Base-by-base conservation (phyloP, 2,329 filamentous ascomycete species). In the Fusarium burgessii region DNA sequence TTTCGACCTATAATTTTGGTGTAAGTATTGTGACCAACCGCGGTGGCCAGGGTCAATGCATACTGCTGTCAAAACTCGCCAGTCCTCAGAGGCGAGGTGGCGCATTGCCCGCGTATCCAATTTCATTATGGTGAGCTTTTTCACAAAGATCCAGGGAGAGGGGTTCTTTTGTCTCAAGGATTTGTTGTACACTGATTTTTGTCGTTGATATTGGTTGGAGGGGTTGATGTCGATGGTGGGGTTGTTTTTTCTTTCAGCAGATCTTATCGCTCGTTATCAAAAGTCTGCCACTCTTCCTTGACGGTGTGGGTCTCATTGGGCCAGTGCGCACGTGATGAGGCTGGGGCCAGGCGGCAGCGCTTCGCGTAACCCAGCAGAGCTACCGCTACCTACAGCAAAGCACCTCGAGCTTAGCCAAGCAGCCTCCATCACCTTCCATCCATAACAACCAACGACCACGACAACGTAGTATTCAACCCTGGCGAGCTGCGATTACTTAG, bases 71-170 rank as follows among this genome's bases (percentile, higher is more conserved):
- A 99, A 91, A 70, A 98, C 95, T 76, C 93, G 90, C 94, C 97
- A 99, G 86, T 99, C 96, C 83, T 98, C 96, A 18, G 90, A 84
- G 54, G 93, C 92, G 80, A 99, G 89, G 82, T 99, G 95, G 80
- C 97, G 94, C 84, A 99, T 91, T 52, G 93, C 92, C 80, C 94
- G 94, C 52, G 95, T 95, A 80, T 99, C 94, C 80, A 99, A 90
- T 86, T 96, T 97, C 96, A 99, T 99, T 71, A 66, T 83, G 78
- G 63, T 33, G 35, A 13, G n/a, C 10, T 12, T 29, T 35, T 55
- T 23, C 6, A 12, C 18, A 29, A 6, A 18, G 43, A 13, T 18
- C 14, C 33, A 46, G 9, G 46, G 42, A 27, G 35, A 56, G 17
- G 11, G 17, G 23, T 25, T 68, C 20, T 61, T 67, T 32, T 38